Evolutionary conservation across 306 rosid species (phyloP).

Genomic region (Medicago ruthenica): DNA sequence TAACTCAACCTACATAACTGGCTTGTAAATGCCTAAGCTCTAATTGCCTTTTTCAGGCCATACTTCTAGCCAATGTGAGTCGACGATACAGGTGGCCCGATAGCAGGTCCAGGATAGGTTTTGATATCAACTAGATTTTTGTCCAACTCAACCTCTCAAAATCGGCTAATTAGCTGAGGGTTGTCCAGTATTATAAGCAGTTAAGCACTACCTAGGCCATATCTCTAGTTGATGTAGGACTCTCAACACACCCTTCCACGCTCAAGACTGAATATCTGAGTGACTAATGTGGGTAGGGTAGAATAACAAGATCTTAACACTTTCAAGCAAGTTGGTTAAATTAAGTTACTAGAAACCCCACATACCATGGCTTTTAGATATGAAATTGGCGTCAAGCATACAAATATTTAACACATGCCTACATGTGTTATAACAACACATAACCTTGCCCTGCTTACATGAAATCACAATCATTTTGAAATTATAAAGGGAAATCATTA

Average conservation of each 20-base stretch:
- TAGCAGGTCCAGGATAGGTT: not conserved
- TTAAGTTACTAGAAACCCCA: not conserved
- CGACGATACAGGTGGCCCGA: not conserved
- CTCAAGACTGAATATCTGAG: not conserved
- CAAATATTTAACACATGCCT: not conserved
- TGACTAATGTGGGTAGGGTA: not conserved
- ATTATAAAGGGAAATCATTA: conserved; percentile 23
- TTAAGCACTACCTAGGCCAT: not conserved
- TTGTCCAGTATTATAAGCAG: not conserved
- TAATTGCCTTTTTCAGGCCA: not conserved
- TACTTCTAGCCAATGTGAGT: not conserved
- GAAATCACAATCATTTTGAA: conserved; percentile 1
- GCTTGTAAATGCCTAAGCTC: not conserved
- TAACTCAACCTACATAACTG: not conserved
- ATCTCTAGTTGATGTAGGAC: not conserved
- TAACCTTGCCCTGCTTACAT: conserved; percentile 21
- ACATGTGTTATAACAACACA: not conserved
- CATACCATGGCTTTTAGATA: not conserved
- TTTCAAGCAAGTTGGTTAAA: not conserved
- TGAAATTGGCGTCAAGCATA: conserved; percentile 17
- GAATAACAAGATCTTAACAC: not conserved
- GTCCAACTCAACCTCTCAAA: not conserved
- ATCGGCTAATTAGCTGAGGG: not conserved
- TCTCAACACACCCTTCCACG: not conserved
- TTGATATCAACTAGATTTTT: not conserved